Conservation (phyloP, 345 rosid species). For the Alliaria petiolata region DNA sequence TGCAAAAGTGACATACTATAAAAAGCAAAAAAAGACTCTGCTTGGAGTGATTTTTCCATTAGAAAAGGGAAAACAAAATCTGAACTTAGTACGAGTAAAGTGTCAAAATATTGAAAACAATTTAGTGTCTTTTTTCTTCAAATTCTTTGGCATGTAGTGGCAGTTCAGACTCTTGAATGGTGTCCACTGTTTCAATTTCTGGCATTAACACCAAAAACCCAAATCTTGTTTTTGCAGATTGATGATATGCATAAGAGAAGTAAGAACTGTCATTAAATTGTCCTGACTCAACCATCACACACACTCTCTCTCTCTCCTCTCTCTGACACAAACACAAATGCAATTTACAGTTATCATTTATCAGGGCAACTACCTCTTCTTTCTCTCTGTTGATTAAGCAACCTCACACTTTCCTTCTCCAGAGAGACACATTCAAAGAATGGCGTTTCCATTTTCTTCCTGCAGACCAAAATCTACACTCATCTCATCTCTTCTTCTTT, state of each 20-base stretch:
- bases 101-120: background rate
- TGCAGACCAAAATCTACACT: conserved; percentile 34
- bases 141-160: background rate
- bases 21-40: background rate
- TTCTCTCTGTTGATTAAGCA: background rate
- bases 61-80: background rate
- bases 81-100: background rate
- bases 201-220: conserved; percentile 2
- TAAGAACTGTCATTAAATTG: conserved; percentile 22
- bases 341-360: conserved; percentile 28
- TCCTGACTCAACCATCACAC: conserved; percentile 33
- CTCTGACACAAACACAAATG: conserved; percentile 27
- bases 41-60: background rate
- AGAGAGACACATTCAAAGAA: background rate
- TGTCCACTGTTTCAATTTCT: background rate
- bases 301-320: conserved; percentile 12
- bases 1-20: background rate
- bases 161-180: too few relatives aligned
- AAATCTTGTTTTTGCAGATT: conserved; percentile 2
- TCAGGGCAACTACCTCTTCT: conserved; percentile 14
- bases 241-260: conserved; percentile 1
- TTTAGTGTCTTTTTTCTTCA: background rate
- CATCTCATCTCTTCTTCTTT: conserved; percentile 2
- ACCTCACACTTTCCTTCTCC: background rate
- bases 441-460: conserved; percentile 15